phyloP scores from a whole-genome alignment of 2,329 filamentous ascomycete species.

The Endocalyx cinctus region DNA sequence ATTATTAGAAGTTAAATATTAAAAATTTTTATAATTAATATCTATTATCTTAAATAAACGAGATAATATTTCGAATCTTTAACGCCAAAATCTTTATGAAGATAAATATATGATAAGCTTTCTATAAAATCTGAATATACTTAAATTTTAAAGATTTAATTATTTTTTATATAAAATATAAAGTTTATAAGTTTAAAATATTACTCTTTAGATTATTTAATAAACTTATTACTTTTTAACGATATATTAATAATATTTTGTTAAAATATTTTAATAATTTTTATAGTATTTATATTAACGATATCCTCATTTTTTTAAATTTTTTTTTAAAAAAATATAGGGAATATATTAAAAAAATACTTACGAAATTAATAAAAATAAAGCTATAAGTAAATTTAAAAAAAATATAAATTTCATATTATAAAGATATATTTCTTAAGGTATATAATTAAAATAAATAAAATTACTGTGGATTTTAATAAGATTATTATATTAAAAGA shows the following conservation, averaged over 20 bases:
- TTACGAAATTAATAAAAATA: constrained; percentile 1
- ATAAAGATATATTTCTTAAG: constrained; percentile 1
- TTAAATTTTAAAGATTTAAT: constrained; percentile 1
- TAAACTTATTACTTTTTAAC: constrained; percentile 2
- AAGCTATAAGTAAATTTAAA: neutral
- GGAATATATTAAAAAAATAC: constrained; percentile 1
- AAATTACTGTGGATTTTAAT: neutral
- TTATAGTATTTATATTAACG: constrained; percentile 7
- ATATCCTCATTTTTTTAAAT: constrained; percentile 5
- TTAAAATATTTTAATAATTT: constrained; percentile 4
- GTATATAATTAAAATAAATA: constrained; percentile 1
- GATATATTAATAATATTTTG: constrained; percentile 4
- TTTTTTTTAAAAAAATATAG: neutral
- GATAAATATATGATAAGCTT: constrained; percentile 2
- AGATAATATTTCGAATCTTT: neutral
- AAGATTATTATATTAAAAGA: constrained; percentile 1
- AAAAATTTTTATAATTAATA: constrained; percentile 1
- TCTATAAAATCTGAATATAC: constrained; percentile 3
- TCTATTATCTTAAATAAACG: constrained; percentile 4
- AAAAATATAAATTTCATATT: constrained; percentile 2
- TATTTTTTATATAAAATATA: constrained; percentile 1
- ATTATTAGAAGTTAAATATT: constrained; percentile 5
- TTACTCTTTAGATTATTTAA: constrained; percentile 1
- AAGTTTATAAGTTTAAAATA: constrained; percentile 7
- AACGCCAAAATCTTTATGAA: constrained; percentile 5